Percentiles rank a stretch among this genome's conserved stretches.
phyloP scores from a whole-genome alignment of 2,329 filamentous ascomycete species.

The Venturia nashicola region DNA sequence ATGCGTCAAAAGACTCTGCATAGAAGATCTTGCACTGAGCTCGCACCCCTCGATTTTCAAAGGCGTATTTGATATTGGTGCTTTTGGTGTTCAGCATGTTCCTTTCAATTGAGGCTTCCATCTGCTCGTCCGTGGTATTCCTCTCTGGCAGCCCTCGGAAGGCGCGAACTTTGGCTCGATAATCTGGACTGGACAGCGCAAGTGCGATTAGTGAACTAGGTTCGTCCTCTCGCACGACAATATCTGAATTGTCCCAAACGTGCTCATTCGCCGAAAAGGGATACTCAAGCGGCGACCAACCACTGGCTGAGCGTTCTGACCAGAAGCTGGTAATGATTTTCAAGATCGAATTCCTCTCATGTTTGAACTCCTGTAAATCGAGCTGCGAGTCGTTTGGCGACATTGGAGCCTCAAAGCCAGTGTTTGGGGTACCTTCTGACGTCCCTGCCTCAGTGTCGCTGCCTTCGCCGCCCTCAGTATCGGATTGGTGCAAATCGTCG shows the following conservation, averaged over 20 bases:
- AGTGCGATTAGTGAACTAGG: conserved; percentile 93
- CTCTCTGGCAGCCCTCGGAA: conserved; percentile 36
- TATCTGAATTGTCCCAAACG: conserved; percentile 92
- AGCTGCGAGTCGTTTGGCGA: conserved; percentile 41
- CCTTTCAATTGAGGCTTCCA: conserved; percentile 69
- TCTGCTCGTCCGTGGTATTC: conserved; percentile 24
- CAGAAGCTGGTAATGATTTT: conserved; percentile 96
- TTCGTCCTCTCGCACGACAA: conserved; percentile 94
- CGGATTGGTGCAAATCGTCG: conserved; percentile 14
- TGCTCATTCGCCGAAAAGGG: conserved; percentile 74
- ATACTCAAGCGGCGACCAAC: conserved; percentile 87
- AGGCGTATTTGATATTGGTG: conserved; percentile 92
- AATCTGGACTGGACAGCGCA: conserved; percentile 77
- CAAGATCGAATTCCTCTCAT: conserved; percentile 86
- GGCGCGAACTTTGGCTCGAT: conserved; percentile 62
- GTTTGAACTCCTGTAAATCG: conserved; percentile 64
- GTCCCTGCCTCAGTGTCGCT: conserved; percentile 64
- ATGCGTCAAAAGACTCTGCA: conserved; percentile 91
- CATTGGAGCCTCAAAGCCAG: conserved; percentile 31
- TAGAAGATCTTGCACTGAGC: conserved; percentile 99
- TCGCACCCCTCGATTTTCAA: conserved; percentile 81
- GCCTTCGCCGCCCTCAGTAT: conserved; percentile 18
- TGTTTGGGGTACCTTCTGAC: conserved; percentile 41
- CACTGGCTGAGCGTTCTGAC: conserved; percentile 92
- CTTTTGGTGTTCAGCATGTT: conserved; percentile 75